Conservation (phyloP, 2,329 filamentous ascomycete species). For the Aquanectria penicillioides region DNA sequence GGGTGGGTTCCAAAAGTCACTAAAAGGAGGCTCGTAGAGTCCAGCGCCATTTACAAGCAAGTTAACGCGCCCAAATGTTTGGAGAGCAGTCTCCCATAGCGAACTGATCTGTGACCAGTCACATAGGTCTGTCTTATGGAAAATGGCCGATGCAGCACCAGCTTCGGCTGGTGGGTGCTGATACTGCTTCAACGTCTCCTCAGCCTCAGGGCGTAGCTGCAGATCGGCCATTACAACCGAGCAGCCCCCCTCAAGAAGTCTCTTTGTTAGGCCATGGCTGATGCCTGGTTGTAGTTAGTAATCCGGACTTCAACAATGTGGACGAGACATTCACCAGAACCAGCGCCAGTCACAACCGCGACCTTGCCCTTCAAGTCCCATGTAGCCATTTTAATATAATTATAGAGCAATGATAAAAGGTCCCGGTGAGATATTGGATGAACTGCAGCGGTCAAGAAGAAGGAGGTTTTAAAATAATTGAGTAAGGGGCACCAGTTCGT, state of each 20-base stretch:
- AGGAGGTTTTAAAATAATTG: too few relatives aligned
- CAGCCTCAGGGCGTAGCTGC: constrained; percentile 10
- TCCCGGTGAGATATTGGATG: too few relatives aligned
- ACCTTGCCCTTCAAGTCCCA: constrained; percentile 26
- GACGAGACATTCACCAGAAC: constrained; percentile 17
- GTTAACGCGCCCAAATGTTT: constrained; percentile 1
- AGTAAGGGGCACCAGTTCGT: not conserved
- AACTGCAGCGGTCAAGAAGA: too few relatives aligned
- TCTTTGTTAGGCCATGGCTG: constrained; percentile 11
- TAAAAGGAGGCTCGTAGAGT: constrained; percentile 4
- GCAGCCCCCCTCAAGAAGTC: not conserved
- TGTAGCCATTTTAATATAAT: constrained; percentile 1
- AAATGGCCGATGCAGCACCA: constrained; percentile 2
- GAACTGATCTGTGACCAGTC: constrained; percentile 7
- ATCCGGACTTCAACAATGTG: not conserved
- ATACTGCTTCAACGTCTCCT: not conserved
- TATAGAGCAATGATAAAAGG: not conserved
- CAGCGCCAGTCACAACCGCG: constrained; percentile 33
- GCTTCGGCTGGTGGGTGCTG: not conserved
- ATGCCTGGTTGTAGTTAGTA: constrained; percentile 22
- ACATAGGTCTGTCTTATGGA: constrained; percentile 1
- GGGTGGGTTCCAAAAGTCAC: constrained; percentile 12
- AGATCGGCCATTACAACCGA: constrained; percentile 9
- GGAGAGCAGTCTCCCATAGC: not conserved
- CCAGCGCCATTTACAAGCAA: constrained; percentile 10